Percentiles rank a stretch among this genome's conserved stretches.
These are phyloP conservation scores for Plasmodium gaboni DNA, from an alignment of 169 alveolate species.

Conservation along the genomic window DNA sequence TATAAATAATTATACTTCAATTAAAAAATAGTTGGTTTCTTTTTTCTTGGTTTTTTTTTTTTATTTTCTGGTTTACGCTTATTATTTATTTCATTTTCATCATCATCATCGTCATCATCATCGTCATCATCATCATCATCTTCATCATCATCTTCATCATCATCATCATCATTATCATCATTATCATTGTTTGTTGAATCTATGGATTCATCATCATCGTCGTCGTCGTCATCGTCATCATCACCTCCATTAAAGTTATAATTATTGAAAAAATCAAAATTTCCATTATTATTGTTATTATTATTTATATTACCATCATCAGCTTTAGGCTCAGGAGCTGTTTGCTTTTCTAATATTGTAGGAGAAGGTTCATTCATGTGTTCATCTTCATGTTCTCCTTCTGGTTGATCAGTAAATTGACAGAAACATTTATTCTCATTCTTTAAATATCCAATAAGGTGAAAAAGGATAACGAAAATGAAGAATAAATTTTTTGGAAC, in stretches of 20 bases:
- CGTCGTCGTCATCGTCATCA: slow-evolving; percentile 63
- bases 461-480: slow-evolving; percentile 11
- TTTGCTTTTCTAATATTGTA: not conserved
- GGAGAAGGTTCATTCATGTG: not conserved
- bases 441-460: not conserved
- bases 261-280: not conserved
- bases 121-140: slow-evolving; percentile 7
- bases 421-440: slow-evolving; percentile 16
- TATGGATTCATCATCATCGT: slow-evolving; percentile 12
- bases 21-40: not conserved
- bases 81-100: slow-evolving; percentile 1
- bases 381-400: slow-evolving; percentile 21
- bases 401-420: slow-evolving; percentile 7
- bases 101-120: slow-evolving; percentile 15
- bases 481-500: slow-evolving; percentile 11
- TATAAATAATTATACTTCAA: no score
- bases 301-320: slow-evolving; percentile 59
- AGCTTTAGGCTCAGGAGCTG: slow-evolving; percentile 6
- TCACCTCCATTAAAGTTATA: slow-evolving; percentile 22
- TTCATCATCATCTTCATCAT: slow-evolving; percentile 35
- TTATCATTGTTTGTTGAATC: slow-evolving; percentile 3
- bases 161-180: slow-evolving; percentile 31
- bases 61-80: not conserved
- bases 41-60: not conserved
- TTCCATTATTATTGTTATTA: not conserved